Evolutionary conservation across 2,329 filamentous ascomycete genomes (phyloP), one percentile per base, ranked within the genome.

Genomic region (Aureobasidium vineae): DNA sequence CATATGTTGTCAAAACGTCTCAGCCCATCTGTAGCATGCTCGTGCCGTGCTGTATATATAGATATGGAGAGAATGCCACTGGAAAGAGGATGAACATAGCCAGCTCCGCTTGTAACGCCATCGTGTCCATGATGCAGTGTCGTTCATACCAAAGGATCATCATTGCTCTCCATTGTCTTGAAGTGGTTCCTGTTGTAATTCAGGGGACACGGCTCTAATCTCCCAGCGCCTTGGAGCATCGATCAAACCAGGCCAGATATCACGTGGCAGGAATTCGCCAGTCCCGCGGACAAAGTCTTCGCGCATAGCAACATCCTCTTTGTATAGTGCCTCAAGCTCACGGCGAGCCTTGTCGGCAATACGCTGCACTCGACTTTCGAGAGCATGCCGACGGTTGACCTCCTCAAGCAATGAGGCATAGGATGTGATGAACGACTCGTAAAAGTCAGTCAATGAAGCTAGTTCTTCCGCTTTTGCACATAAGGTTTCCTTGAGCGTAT

Each of bases 381-480:
- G 86, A 16, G 84, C 81, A 68, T 86, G 86, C 11, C 95, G 85
- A 28, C 95, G 84, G 63, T 90, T 89, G 6, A 92, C 89, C 76
- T 99, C 95, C 1, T 96, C 83, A 28, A 97, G 84, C 15, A 99
- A 81, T 23, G 89, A 88, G 71, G 92, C 90, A 74, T 99, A 98
- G 0, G 92, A 91, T 63, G 87, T 85, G 23, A 90, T 83, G 73
- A 98, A 99, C 21, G 89, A 88, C 68, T 94, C 90, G 77, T 97
- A 98, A 72, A 97, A 91, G n/a, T 86, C 82, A 13, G 87, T 84
- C 72, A 97, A 85, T 26, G 86, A 86, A 61, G 89, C 87, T 77
- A 98, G 89, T 73, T 96, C 91, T 11, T 84, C 80, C 47, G 97
- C 85, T 71, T 88, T 90, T 19, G 79, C 82, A 41, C 84, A 82